These are phyloP conservation scores for Candida incommunis DNA, from an alignment of 805 yeast genomes.

Conservation along the genomic window DNA sequence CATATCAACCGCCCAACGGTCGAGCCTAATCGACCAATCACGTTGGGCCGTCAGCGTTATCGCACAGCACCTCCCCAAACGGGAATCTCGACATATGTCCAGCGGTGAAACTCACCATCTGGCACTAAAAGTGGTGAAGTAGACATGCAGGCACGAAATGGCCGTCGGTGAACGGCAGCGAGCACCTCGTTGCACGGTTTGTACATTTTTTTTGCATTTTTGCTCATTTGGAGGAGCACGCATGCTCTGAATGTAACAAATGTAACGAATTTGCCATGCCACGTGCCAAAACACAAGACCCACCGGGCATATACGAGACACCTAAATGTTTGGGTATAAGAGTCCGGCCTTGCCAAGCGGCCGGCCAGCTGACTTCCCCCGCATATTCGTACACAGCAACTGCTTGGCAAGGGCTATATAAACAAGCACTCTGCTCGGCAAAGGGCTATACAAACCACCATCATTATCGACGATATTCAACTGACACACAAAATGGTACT, in stretches of 20 bases:
- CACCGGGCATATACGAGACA: background rate
- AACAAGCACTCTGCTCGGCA: no score
- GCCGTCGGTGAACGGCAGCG: background rate
- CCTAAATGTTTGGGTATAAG: no score
- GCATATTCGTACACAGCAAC: no score
- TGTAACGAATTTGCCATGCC: background rate
- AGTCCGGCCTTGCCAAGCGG: no score
- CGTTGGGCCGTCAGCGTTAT: background rate
- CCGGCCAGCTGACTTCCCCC: no score
- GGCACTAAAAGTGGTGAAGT: background rate
- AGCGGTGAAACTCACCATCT: background rate
- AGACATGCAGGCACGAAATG: background rate
- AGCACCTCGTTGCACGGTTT: background rate
- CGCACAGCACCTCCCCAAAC: background rate
- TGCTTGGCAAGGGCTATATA: no score
- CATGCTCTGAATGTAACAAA: background rate
- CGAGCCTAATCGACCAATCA: no score
- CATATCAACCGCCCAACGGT: no score
- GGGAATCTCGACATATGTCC: background rate
- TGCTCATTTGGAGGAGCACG: background rate
- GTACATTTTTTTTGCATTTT: background rate
- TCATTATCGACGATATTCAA: no score
- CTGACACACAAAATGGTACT: constrained; percentile 18
- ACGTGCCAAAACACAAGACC: background rate
- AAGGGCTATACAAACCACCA: no score